These are phyloP conservation scores for Ziziphus jujuba DNA, from an alignment of 306 rosid species.

Conservation along the genomic window DNA sequence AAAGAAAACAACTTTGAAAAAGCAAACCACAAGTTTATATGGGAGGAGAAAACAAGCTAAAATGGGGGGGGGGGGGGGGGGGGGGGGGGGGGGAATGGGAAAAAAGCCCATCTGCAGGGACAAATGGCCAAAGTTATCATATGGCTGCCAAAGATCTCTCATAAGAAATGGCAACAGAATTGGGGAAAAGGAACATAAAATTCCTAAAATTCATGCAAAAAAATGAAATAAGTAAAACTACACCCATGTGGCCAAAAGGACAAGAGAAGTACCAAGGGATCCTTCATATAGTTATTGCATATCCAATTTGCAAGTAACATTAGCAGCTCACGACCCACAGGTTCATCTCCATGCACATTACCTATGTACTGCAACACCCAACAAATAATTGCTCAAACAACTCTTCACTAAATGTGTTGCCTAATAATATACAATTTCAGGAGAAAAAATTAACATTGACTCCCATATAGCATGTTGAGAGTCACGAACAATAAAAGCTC, in stretches of 20 bases:
- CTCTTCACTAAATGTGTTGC: background rate
- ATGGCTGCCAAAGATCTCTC: background rate
- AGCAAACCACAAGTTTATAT: background rate
- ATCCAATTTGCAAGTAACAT: slow-evolving; percentile 83
- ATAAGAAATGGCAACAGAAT: background rate
- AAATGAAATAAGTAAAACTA: background rate
- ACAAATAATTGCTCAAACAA: slow-evolving; percentile 23
- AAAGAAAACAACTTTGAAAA: slow-evolving; percentile 1
- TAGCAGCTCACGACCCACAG: slow-evolving; percentile 92
- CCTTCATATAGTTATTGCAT: slow-evolving; percentile 79
- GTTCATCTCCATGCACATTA: slow-evolving; percentile 97
- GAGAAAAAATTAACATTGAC: background rate
- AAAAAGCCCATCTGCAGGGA: background rate
- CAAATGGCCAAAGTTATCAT: background rate
- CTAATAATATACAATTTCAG: background rate
- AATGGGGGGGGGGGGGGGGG: too few species aligned
- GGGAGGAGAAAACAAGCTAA: background rate
- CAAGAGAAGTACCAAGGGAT: slow-evolving; percentile 70
- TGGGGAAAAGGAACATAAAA: background rate
- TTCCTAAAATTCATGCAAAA: background rate
- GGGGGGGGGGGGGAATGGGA: too few species aligned
- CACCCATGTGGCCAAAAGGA: slow-evolving; percentile 4
- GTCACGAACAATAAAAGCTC: too few species aligned
- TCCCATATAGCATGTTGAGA: too few species aligned
- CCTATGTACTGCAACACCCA: slow-evolving; percentile 83